Conservation (phyloP, 2,329 filamentous ascomycete genomes). For the Fusarium armeniacum region DNA sequence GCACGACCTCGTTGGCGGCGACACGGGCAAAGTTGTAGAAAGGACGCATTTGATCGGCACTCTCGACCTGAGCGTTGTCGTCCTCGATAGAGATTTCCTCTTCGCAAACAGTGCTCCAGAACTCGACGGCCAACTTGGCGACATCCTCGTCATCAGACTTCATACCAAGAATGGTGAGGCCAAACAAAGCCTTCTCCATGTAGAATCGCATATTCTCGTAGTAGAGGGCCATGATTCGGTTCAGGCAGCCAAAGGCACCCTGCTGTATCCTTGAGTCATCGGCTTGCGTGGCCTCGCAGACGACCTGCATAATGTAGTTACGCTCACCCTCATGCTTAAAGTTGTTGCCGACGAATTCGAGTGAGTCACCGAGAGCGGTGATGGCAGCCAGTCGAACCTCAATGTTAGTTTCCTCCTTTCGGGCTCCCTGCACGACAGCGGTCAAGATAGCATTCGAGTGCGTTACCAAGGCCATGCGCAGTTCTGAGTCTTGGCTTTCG, state of each 20-base stretch:
- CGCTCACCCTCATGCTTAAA: constrained; percentile 99
- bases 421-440: constrained; percentile 95
- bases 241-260: constrained; percentile 95
- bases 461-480: constrained; percentile 82
- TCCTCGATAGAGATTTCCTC: constrained; percentile 99
- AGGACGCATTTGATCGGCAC: constrained; percentile 84
- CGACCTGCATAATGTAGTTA: constrained; percentile 99
- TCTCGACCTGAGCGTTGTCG: constrained; percentile 85
- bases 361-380: constrained; percentile 92
- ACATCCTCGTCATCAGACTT: constrained; percentile 98
- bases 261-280: constrained; percentile 92
- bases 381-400: constrained; percentile 95
- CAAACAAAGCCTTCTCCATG: constrained; percentile 99
- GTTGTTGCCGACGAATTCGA: constrained; percentile 98
- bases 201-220: constrained; percentile 99
- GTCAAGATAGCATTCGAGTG: constrained; percentile 99
- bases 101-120: constrained; percentile 99
- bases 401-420: constrained; percentile 92
- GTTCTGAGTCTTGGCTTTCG: constrained; percentile 90
- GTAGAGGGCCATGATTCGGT: constrained; percentile 98
- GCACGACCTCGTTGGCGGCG: constrained; percentile 93
- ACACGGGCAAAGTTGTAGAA: constrained; percentile 97
- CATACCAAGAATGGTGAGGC: constrained; percentile 97
- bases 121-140: constrained; percentile 96
- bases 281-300: constrained; percentile 98